Evolutionary conservation across 352 stramenopile genomes (phyloP).

Genomic region (Phytophthora meadii): DNA sequence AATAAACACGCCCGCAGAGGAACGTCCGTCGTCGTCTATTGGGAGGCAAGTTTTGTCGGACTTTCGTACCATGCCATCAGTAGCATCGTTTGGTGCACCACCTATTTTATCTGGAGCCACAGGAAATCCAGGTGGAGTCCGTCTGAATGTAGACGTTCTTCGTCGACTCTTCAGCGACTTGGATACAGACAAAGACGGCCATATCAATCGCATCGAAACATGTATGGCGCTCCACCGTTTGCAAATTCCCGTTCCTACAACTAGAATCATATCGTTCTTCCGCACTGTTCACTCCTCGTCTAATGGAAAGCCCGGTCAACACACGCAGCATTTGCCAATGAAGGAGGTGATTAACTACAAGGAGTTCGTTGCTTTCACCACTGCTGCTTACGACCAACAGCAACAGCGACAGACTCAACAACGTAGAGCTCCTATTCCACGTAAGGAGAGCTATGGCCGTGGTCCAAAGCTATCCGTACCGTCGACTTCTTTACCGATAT

Average conservation of each 20-base stretch:
- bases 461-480: constrained; percentile 6
- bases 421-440: not conserved
- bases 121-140: constrained; percentile 12
- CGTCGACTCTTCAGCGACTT: constrained; percentile 83
- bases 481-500: constrained; percentile 38
- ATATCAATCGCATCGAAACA: constrained; percentile 75
- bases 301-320: constrained; percentile 5
- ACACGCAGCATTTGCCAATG: constrained; percentile 34
- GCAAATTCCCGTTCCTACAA: constrained; percentile 62
- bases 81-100: constrained; percentile 60
- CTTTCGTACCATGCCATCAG: constrained; percentile 68
- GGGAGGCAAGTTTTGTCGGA: constrained; percentile 76
- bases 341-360: constrained; percentile 81
- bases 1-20: not conserved
- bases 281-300: constrained; percentile 44
- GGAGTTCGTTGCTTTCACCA: constrained; percentile 78
- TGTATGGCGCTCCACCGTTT: constrained; percentile 79
- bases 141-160: constrained; percentile 62
- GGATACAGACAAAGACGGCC: constrained; percentile 69
- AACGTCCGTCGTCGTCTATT: constrained; percentile 50
- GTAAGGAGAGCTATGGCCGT: not conserved
- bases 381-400: constrained; percentile 53
- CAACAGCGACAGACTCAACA: constrained; percentile 23
- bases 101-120: constrained; percentile 19
- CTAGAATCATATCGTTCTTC: constrained; percentile 77